Base-by-base conservation (phyloP, 352 stramenopile species). In the Globisporangium heterothallicum region DNA sequence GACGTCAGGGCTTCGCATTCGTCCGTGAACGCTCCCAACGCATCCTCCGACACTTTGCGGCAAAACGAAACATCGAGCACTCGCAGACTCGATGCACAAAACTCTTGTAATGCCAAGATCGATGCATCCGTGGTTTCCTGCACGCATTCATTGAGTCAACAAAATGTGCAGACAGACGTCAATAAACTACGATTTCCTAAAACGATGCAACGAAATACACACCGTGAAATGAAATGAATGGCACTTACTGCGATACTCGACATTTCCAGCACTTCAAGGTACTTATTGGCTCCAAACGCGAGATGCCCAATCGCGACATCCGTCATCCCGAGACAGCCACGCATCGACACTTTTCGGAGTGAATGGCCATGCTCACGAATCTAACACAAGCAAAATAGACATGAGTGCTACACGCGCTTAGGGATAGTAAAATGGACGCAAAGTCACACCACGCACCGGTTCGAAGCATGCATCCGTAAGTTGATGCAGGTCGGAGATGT, bases 11-110 rank as follows among this genome's bases (percentile, higher is more conserved):
- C 71, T 8, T 80, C 63, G 9, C 64, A 63, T 3, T 59, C 44
- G 50, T 88, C 78, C 0, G 63, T 74, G 41, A 88, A 84, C 30
- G 78, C 58, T 1, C 82, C 82, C 5, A 92, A 56, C 7, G 69
- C 75, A 32, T 90, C 76, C 49, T 92, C 82, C 0, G 70, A 68
- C 12, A 92, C 72, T 18, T 77, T 77, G 13, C 82, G 68, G 29
- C 79, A 90, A 42, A 92, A 92, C 4, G 82, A 92, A 26, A 92
- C 74, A 58, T 92, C 78, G 16, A 92, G 65, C 8, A 51, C 70
- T 2, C 51, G 48, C 2, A 92, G 41, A 26, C 53, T 78, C 7
- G 59, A 61, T 6, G 59, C 45, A 24, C 78, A 90, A 36, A 77
- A 58, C 38, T 74, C 72, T 40, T 84, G 61, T 40, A 92, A 55